Evolutionary conservation across 2,329 filamentous ascomycete genomes (phyloP).

Genomic region (Pezicula rhizophila): DNA sequence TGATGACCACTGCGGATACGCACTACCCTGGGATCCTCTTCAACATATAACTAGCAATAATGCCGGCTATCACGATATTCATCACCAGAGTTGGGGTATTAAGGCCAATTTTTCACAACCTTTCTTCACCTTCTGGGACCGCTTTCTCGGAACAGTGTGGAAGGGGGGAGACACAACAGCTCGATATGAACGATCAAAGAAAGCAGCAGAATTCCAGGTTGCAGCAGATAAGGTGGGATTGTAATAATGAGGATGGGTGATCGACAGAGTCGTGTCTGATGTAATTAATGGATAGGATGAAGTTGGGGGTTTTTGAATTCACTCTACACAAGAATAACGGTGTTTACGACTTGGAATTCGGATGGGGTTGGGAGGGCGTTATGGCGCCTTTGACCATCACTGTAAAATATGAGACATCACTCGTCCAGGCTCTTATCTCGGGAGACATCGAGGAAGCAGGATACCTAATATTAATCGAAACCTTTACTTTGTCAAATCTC

Average conservation of each 20-base stretch:
- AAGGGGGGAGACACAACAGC: constrained; percentile 20
- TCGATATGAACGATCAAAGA: constrained; percentile 22
- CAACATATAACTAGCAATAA: constrained; percentile 93
- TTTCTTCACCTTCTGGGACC: constrained; percentile 95
- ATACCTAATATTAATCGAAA: too few relatives aligned
- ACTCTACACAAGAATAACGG: too few relatives aligned
- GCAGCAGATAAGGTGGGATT: constrained; percentile 20
- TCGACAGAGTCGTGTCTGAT: background rate
- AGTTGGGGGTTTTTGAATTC: too few relatives aligned
- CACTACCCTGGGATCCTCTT: constrained; percentile 90
- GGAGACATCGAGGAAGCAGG: too few relatives aligned
- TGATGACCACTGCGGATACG: constrained; percentile 94
- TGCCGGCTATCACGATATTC: constrained; percentile 93
- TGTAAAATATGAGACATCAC: too few relatives aligned
- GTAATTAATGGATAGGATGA: too few relatives aligned
- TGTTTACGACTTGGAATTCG: too few relatives aligned
- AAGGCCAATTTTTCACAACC: constrained; percentile 91
- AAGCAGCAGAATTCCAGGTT: constrained; percentile 23
- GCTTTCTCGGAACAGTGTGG: constrained; percentile 60
- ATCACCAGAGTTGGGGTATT: constrained; percentile 98
- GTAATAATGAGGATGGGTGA: constrained; percentile 1
- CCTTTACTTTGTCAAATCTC: too few relatives aligned
- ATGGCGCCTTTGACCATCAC: too few relatives aligned
- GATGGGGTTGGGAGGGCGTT: too few relatives aligned
- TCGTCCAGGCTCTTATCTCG: too few relatives aligned